phyloP scores from a whole-genome alignment of 805 yeast species.

The Pichia nakasei region DNA sequence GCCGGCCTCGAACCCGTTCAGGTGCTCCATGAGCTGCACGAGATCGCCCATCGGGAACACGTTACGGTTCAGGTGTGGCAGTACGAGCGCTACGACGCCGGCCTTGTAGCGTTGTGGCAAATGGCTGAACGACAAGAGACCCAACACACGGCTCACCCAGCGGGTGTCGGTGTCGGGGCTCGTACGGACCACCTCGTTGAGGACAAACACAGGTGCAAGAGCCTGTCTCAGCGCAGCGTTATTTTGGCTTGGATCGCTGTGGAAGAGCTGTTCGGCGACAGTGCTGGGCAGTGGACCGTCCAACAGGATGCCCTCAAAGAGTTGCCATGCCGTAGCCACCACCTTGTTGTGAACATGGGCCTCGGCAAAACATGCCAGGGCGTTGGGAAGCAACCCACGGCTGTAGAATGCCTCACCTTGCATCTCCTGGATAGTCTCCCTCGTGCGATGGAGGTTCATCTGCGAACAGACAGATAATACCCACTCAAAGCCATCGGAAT shows the following conservation, averaged over 20 bases:
- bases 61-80: too few relatives aligned
- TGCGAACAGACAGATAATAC: constrained; percentile 63
- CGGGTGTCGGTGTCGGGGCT: too few relatives aligned
- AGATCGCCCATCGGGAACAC: too few relatives aligned
- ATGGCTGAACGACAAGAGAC: too few relatives aligned
- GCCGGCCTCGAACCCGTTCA: too few relatives aligned
- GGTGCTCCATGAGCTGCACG: too few relatives aligned
- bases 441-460: constrained; percentile 49
- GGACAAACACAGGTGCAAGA: too few relatives aligned
- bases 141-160: too few relatives aligned
- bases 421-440: constrained; percentile 44
- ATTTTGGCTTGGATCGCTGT: neutral
- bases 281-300: constrained; percentile 33
- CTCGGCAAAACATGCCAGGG: constrained; percentile 53
- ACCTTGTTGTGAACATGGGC: constrained; percentile 49
- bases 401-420: constrained; percentile 34
- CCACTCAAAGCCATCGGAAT: constrained; percentile 78
- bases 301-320: constrained; percentile 52
- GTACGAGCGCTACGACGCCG: too few relatives aligned
- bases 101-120: too few relatives aligned
- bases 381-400: constrained; percentile 39
- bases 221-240: too few relatives aligned
- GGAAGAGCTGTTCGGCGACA: constrained; percentile 1
- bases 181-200: too few relatives aligned
- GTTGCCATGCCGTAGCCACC: constrained; percentile 46